phyloP scores from a whole-genome alignment of 2,329 filamentous ascomycete species.

The Coniochaeta ligniaria region DNA sequence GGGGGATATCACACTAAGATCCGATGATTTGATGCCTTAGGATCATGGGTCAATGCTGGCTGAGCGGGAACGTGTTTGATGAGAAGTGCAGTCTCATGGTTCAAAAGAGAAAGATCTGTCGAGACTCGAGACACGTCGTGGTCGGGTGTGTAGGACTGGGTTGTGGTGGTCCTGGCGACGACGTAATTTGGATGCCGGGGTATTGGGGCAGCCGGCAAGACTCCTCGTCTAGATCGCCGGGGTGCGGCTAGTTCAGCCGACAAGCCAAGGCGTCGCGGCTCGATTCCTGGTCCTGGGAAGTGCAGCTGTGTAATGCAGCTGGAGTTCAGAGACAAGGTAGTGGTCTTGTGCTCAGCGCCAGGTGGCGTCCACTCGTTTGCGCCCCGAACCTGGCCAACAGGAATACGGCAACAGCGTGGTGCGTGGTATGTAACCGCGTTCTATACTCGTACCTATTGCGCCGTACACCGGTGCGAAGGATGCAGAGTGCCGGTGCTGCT shows the following conservation, averaged over 20 bases:
- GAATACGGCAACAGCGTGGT: not conserved
- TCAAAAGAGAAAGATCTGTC: constrained; percentile 4
- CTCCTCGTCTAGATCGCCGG: not conserved
- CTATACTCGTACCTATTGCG: not conserved
- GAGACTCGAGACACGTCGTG: constrained; percentile 3
- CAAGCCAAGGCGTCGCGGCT: constrained; percentile 1
- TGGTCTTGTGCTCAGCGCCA: not conserved
- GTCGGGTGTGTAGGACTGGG: not conserved
- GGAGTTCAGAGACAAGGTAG: not conserved
- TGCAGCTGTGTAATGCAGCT: not conserved
- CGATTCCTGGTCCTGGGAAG: not conserved
- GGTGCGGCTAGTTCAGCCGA: not conserved
- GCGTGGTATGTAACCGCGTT: not conserved
- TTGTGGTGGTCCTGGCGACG: not conserved
- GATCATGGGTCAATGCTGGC: not conserved
- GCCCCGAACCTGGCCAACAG: not conserved
- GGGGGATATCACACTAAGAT: constrained; percentile 6
- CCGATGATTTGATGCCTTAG: not conserved
- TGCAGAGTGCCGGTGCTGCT: not conserved
- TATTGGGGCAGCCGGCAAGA: not conserved
- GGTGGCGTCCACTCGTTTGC: not conserved
- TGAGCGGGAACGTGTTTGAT: not conserved
- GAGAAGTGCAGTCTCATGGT: not conserved
- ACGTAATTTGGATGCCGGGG: not conserved
- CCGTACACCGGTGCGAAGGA: not conserved